Conservation (phyloP, 108 stramenopile genomes). For the Cyclotella choctawhatcheeana region DNA sequence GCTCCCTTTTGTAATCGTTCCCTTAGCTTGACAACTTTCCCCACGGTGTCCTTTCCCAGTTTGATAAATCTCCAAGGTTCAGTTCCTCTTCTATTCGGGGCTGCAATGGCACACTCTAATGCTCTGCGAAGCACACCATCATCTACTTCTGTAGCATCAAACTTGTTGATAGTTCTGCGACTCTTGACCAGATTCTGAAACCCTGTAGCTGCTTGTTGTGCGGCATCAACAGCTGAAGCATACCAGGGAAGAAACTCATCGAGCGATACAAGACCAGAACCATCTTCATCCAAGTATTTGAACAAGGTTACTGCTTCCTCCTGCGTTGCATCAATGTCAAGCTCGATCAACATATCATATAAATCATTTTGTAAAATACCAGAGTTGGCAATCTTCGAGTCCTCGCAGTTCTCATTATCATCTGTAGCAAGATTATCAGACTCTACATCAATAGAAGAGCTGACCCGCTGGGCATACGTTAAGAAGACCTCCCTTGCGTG, state of each 20-base stretch:
- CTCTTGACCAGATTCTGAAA: conserved; percentile 63
- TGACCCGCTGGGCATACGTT: conserved; percentile 43
- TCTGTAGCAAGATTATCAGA: conserved; percentile 26
- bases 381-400: conserved; percentile 25
- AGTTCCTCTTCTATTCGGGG: conserved; percentile 63
- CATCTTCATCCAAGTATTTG: conserved; percentile 65
- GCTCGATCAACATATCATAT: conserved; percentile 44
- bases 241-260: conserved; percentile 81
- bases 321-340: conserved; percentile 62
- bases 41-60: conserved; percentile 63
- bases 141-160: conserved; percentile 68
- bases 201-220: conserved; percentile 41
- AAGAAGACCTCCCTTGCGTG: conserved; percentile 55
- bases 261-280: conserved; percentile 48
- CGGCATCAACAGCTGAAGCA: conserved; percentile 61
- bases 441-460: conserved; percentile 42
- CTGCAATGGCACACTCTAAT: conserved; percentile 73
- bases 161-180: conserved; percentile 65
- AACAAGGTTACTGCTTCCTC: conserved; percentile 64
- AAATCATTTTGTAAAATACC: conserved; percentile 43
- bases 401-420: conserved; percentile 20
- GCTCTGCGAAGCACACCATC: conserved; percentile 66
- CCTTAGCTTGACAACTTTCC: conserved; percentile 56
- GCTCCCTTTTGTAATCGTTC: conserved; percentile 19
- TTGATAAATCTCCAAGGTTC: conserved; percentile 80